Conservation (phyloP, 1,139 yeast genomes). For the Hansenula anomala region DNA sequence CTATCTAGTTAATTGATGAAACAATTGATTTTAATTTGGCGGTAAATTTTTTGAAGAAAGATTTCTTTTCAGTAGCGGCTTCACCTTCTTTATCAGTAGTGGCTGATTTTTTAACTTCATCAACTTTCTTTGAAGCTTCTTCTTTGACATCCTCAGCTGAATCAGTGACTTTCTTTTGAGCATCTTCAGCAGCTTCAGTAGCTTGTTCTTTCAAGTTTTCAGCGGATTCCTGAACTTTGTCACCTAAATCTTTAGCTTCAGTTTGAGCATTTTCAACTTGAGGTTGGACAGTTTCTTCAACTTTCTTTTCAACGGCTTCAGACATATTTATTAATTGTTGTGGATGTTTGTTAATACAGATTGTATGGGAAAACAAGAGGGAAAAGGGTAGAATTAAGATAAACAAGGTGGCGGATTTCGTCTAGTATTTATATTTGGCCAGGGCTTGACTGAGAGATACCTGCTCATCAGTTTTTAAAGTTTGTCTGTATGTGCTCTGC, state of each 20-base stretch:
- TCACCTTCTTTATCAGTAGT: constrained; percentile 3
- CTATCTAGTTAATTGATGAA: constrained; percentile 10
- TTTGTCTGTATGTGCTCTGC: too few species aligned
- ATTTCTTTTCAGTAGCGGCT: constrained; percentile 34
- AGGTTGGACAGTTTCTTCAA: constrained; percentile 14
- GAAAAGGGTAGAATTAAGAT: too few species aligned
- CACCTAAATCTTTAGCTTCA: constrained; percentile 5
- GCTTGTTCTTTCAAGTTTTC: constrained; percentile 20
- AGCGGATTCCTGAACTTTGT: constrained; percentile 5
- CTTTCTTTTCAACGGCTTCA: constrained; percentile 17
- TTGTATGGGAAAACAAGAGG: not conserved
- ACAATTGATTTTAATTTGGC: constrained; percentile 39
- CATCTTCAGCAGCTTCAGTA: constrained; percentile 13
- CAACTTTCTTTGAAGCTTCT: constrained; percentile 12
- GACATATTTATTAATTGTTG: not conserved
- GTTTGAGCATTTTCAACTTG: constrained; percentile 19
- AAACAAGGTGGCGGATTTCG: not conserved
- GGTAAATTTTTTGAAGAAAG: constrained; percentile 45
- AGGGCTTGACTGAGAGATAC: too few species aligned
- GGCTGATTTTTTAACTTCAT: constrained; percentile 3
- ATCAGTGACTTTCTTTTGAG: constrained; percentile 9
- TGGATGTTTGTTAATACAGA: not conserved
- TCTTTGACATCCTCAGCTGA: constrained; percentile 18
- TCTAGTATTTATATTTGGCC: not conserved
- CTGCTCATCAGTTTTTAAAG: too few species aligned